These are phyloP conservation scores for Geopyxis carbonaria DNA, from an alignment of 495 filamentous ascomycete genomes.

Conservation along the genomic window DNA sequence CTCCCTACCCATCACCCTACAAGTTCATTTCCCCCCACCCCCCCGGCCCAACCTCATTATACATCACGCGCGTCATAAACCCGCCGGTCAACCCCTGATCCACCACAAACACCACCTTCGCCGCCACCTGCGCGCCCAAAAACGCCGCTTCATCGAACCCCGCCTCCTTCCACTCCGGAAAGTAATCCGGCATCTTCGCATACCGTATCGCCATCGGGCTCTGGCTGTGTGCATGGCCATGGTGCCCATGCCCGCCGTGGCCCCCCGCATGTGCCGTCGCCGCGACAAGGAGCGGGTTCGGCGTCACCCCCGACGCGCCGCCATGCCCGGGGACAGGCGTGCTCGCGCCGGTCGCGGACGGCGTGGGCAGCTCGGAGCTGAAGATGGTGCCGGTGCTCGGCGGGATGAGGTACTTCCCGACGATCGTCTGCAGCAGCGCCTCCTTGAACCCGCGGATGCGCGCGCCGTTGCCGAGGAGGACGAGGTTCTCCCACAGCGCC, in stretches of 20 bases:
- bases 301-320: slow-evolving; percentile 28
- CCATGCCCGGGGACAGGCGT: slow-evolving; percentile 42
- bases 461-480: slow-evolving; percentile 77
- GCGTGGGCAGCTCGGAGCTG: slow-evolving; percentile 85
- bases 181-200: slow-evolving; percentile 65
- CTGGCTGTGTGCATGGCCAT: slow-evolving; percentile 59
- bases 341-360: slow-evolving; percentile 75
- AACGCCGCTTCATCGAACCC: slow-evolving; percentile 32
- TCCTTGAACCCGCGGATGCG: slow-evolving; percentile 65
- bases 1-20: not conserved
- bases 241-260: slow-evolving; percentile 25
- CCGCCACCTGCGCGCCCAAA: slow-evolving; percentile 30
- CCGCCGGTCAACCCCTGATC: slow-evolving; percentile 55
- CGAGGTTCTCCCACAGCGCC: slow-evolving; percentile 74
- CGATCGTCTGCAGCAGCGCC: slow-evolving; percentile 59
- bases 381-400: slow-evolving; percentile 88
- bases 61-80: slow-evolving; percentile 55
- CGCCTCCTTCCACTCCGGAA: slow-evolving; percentile 82
- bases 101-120: slow-evolving; percentile 36
- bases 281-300: slow-evolving; percentile 83
- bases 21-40: slow-evolving; percentile 31
- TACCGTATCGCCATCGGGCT: slow-evolving; percentile 75
- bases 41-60: slow-evolving; percentile 58
- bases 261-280: slow-evolving; percentile 46
- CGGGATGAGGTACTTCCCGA: slow-evolving; percentile 70